These are phyloP conservation scores for Nemania sp. DNA, from an alignment of 2,329 filamentous ascomycete genomes.

Conservation along the genomic window DNA sequence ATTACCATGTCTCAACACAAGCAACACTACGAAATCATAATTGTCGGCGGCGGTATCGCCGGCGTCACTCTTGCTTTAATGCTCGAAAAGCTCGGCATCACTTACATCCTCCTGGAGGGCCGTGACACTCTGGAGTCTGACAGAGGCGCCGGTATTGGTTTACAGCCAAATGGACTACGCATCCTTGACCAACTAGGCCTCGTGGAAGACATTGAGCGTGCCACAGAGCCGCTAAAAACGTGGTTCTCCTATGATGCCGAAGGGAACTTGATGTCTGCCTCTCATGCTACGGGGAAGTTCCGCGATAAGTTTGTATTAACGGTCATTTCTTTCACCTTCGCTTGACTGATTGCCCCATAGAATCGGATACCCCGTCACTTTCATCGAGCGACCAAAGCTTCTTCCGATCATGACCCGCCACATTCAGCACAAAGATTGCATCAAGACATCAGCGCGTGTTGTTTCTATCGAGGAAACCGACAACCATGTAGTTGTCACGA, in stretches of 20 bases:
- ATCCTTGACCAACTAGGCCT: conserved; percentile 59
- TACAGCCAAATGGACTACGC: conserved; percentile 52
- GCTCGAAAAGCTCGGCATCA: conserved; percentile 55
- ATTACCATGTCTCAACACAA: conserved; percentile 8
- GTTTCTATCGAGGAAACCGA: conserved; percentile 24
- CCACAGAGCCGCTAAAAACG: background rate
- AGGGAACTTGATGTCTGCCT: conserved; percentile 2
- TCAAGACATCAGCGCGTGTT: conserved; percentile 26
- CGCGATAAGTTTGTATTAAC: conserved; percentile 16
- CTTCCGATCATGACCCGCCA: conserved; percentile 27
- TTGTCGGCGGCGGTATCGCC: conserved; percentile 43
- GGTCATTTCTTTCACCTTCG: conserved; percentile 28
- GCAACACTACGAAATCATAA: conserved; percentile 21
- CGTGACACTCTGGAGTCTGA: conserved; percentile 52
- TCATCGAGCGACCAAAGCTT: conserved; percentile 43
- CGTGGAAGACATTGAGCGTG: conserved; percentile 48
- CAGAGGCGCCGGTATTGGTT: conserved; percentile 56
- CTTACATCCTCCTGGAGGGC: conserved; percentile 59
- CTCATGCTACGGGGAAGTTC: conserved; percentile 7
- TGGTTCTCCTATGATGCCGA: conserved; percentile 14
- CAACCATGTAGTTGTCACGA: conserved; percentile 23
- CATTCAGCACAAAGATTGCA: conserved; percentile 23
- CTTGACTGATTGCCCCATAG: conserved; percentile 15
- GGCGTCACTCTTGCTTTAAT: conserved; percentile 57
- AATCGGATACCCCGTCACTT: conserved; percentile 35